phyloP scores from a whole-genome alignment of 148 eudicot species.

The Rhododendron vialii region DNA sequence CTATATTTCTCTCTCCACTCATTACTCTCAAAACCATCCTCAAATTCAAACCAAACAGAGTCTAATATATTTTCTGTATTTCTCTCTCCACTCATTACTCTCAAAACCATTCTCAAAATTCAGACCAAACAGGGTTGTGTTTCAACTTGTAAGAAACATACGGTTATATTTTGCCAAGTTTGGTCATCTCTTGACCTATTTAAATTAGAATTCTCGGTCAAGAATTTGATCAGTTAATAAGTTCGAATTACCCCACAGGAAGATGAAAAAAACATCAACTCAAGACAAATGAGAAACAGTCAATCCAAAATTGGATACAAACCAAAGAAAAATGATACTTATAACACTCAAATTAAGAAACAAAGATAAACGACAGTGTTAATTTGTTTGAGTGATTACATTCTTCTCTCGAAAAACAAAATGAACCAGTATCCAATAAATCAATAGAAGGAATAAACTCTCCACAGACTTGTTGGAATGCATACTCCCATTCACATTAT shows the following conservation, averaged over 20 bases:
- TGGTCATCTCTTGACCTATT: not conserved
- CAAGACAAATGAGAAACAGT: not conserved
- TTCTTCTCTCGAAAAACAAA: not conserved
- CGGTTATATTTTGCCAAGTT: too few species aligned
- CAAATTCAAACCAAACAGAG: too few species aligned
- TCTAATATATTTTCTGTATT: too few species aligned
- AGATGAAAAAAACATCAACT: too few species aligned
- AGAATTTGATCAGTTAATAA: not conserved
- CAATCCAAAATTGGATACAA: not conserved
- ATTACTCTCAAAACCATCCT: too few species aligned
- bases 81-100: too few species aligned
- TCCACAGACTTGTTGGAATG: not conserved
- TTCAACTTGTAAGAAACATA: too few species aligned
- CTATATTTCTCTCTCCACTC: too few species aligned
- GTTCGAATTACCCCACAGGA: too few species aligned
- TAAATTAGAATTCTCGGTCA: not conserved
- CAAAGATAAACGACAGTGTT: not conserved
- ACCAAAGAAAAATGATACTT: not conserved
- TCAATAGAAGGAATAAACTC: slow-evolving; percentile 10
- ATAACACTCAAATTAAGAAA: not conserved
- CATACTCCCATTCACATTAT: not conserved
- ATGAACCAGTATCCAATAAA: not conserved
- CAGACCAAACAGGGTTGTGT: too few species aligned
- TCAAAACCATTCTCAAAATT: too few species aligned
- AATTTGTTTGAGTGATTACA: not conserved